Percentiles rank a stretch among this genome's conserved stretches.
phyloP scores from a whole-genome alignment of 768 basidiomycete species.

The Sarcodon sp. region DNA sequence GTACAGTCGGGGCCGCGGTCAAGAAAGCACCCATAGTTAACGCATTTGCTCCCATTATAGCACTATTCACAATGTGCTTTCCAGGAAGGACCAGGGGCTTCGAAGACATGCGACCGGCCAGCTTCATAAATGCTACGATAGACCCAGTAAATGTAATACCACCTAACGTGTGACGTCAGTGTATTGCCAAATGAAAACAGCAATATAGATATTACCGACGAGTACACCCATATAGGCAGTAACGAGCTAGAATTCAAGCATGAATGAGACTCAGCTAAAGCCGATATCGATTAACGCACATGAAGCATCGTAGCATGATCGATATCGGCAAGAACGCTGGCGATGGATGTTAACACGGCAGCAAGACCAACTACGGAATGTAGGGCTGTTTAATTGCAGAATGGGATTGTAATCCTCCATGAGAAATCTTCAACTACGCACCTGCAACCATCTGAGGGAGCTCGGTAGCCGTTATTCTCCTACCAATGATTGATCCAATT shows the following conservation, averaged over 20 bases:
- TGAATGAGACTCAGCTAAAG: background rate
- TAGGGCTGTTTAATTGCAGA: slow-evolving; percentile 26
- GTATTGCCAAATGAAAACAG: background rate
- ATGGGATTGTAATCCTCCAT: background rate
- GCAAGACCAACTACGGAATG: slow-evolving; percentile 88
- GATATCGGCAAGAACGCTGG: slow-evolving; percentile 61
- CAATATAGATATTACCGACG: slow-evolving; percentile 38
- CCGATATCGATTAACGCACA: background rate
- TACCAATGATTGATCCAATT: slow-evolving; percentile 61
- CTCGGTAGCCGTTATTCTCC: slow-evolving; percentile 79
- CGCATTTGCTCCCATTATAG: slow-evolving; percentile 60
- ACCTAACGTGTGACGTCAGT: slow-evolving; percentile 21
- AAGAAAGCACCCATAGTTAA: slow-evolving; percentile 72
- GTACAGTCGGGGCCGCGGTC: slow-evolving; percentile 52
- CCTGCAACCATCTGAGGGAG: slow-evolving; percentile 67
- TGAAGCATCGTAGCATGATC: slow-evolving; percentile 63
- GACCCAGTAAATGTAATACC: slow-evolving; percentile 88
- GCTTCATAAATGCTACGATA: slow-evolving; percentile 79
- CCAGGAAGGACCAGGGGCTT: slow-evolving; percentile 62
- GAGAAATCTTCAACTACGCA: background rate
- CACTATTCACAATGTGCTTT: slow-evolving; percentile 62
- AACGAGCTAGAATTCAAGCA: slow-evolving; percentile 24
- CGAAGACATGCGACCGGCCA: slow-evolving; percentile 73
- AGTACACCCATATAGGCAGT: slow-evolving; percentile 81
- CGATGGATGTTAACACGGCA: slow-evolving; percentile 79